These are phyloP conservation scores for Aphanomyces invadans DNA, from an alignment of 352 stramenopile genomes.

Conservation along the genomic window DNA sequence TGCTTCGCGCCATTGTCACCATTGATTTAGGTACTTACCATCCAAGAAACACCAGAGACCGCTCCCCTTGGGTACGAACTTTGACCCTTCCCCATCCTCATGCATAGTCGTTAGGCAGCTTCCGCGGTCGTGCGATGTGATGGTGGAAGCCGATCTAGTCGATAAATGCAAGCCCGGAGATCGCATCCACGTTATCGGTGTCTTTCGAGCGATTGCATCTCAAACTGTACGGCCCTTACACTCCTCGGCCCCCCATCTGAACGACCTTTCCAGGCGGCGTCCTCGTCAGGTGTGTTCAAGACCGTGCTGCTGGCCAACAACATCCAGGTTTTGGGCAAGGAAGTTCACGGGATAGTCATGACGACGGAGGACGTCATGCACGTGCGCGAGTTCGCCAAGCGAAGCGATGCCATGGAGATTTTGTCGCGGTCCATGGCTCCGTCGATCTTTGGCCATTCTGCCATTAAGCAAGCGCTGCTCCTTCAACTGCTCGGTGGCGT, in stretches of 20 bases:
- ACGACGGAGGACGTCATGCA: slow-evolving; percentile 86
- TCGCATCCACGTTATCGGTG: slow-evolving; percentile 90
- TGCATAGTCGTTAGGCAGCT: slow-evolving; percentile 62
- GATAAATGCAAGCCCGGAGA: slow-evolving; percentile 98
- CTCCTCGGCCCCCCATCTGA: background rate
- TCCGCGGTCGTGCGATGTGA: slow-evolving; percentile 95
- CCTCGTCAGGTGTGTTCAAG: slow-evolving; percentile 89
- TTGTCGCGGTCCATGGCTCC: slow-evolving; percentile 93
- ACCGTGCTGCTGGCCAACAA: slow-evolving; percentile 97
- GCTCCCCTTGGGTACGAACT: slow-evolving; percentile 82
- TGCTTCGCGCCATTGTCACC: background rate
- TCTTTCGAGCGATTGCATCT: slow-evolving; percentile 88
- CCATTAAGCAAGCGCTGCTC: slow-evolving; percentile 94
- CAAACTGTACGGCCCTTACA: slow-evolving; percentile 7
- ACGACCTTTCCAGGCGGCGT: slow-evolving; percentile 54
- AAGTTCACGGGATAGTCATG: slow-evolving; percentile 91
- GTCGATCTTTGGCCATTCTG: slow-evolving; percentile 96
- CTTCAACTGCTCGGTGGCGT: slow-evolving; percentile 84
- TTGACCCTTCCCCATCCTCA: background rate
- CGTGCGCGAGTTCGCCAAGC: slow-evolving; percentile 89
- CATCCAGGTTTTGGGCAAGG: slow-evolving; percentile 90
- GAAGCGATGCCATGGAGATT: slow-evolving; percentile 86
- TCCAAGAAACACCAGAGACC: slow-evolving; percentile 95
- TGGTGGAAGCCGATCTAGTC: slow-evolving; percentile 98
- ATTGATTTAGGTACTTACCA: slow-evolving; percentile 45